Evolutionary conservation across 2,329 filamentous ascomycete species (phyloP), one percentile per base, ranked within the genome.

Genomic region (Pestalotiopsis sp.): DNA sequence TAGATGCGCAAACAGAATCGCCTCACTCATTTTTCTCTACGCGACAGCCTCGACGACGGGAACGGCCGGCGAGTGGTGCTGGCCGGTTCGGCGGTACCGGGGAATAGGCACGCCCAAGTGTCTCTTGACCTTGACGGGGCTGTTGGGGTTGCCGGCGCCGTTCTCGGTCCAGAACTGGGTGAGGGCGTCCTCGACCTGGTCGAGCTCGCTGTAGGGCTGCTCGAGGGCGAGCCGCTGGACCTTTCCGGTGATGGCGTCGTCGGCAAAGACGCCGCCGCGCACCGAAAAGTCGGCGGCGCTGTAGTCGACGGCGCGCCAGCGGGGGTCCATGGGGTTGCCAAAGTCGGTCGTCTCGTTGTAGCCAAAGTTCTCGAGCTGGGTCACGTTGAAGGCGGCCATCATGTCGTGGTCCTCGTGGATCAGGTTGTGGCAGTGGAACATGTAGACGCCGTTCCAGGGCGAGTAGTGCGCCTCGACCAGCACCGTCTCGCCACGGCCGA

Each of bases 391-490:
- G 2, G 81, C 80, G 0, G 78, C 82, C 81, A 83, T 82, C 81
- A 83, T 84, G 64, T 81, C 80, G 65, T 79, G 74, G 65, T 84
- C 82, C 72, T 83, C 81, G 68, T 83, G 81, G 60, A 82, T 77
- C 22, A 83, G 73, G 66, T 83, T 84, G 70, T 83, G 82, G 73
- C 82, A 83, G 72, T 83, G 82, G 76, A 84, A 83, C 81, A 83
- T 83, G 76, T 84, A 83, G 2, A 83, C 76, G 9, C 87, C 87
- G 65, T 84, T 82, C 81, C 82, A 86, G 0, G 85, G 85, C 3
- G 81, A 81, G 71, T 84, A 87, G 71, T 82, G 79, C 1, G 85
- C 85, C 55, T 85, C 79, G 0, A 87, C 84, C 5, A 80, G 78
- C 13, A 85, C 83, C 1, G 77, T 82, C 76, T 89, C 86, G 20